Evolutionary conservation across 495 filamentous ascomycete genomes (phyloP), one percentile per base, ranked within the genome.

Genomic region (Pyronema omphalodes): DNA sequence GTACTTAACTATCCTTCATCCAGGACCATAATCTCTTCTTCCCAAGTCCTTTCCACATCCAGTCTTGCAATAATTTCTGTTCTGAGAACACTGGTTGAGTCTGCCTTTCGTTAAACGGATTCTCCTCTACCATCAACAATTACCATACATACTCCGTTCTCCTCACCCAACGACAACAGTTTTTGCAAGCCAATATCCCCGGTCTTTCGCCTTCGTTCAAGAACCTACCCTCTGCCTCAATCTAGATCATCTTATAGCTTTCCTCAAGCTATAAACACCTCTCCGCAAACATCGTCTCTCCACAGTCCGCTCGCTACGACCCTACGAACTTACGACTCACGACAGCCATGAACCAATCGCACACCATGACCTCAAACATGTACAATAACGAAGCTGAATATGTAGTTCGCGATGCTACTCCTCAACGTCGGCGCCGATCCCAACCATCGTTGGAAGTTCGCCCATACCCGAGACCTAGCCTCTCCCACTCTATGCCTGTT

Each of bases 121-220:
- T 19, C 3, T 19, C 3, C 23, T 19, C 44, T 47, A 29, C 23
- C 23, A 29, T 29, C 23, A 29, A 29, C 23, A 29, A 29, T 29
- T 29, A 29, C 23, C 23, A 29, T 29, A 29, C 23, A 29, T 29
- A 29, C 23, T 29, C 23, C 23, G 23, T 29, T 29, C 23, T 19
- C 17, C 23, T 19, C 17, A 9, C 44, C 2, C 44, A 15, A 15
- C 44, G 44, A 47, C 44, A 9, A 47, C 23, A 15, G 44, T 23
- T 15, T 15, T 47, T 47, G 44, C 44, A 47, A 19, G 44, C 66
- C 6, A 68, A 58, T 34, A 67, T 54, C 49, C 66, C 64, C 51
- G 66, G 48, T 3, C 59, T 57, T 8, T 55, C 58, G 5, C 29
- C 49, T 7, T 12, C 12, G 7, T 46, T 40, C 14, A 6, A 23